These are phyloP conservation scores for Epicoccum sorghinum DNA, from an alignment of 2,329 filamentous ascomycete species.

Conservation along the genomic window DNA sequence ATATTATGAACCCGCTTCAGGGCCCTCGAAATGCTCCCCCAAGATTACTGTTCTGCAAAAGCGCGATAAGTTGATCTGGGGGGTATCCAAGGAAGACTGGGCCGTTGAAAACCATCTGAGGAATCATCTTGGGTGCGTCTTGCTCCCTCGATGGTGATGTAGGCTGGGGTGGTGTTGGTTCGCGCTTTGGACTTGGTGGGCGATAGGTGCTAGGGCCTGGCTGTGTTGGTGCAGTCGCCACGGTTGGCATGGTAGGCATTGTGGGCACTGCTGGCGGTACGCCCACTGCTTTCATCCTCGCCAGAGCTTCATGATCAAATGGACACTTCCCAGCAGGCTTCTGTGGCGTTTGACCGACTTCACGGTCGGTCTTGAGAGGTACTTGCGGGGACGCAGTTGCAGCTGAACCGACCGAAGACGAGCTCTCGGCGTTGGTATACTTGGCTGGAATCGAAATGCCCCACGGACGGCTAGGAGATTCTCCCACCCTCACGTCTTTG, in stretches of 20 bases:
- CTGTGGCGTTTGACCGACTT: slow-evolving; percentile 33
- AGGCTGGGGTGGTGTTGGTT: slow-evolving; percentile 11
- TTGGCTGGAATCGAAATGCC: slow-evolving; percentile 79
- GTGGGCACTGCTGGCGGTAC: slow-evolving; percentile 11
- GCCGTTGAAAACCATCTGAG: slow-evolving; percentile 86
- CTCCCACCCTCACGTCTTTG: slow-evolving; percentile 89
- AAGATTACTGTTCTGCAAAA: slow-evolving; percentile 47
- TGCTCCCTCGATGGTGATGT: slow-evolving; percentile 15
- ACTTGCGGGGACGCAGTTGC: slow-evolving; percentile 57
- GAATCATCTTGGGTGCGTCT: slow-evolving; percentile 40
- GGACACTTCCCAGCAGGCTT: slow-evolving; percentile 42
- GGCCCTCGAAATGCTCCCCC: slow-evolving; percentile 36
- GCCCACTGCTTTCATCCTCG: slow-evolving; percentile 19
- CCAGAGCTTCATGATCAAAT: slow-evolving; percentile 41
- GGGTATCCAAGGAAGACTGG: slow-evolving; percentile 91
- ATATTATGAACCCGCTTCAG: not conserved
- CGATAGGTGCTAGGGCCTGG: slow-evolving; percentile 18
- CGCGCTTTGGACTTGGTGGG: slow-evolving; percentile 14
- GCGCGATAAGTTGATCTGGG: slow-evolving; percentile 43
- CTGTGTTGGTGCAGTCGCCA: slow-evolving; percentile 17
- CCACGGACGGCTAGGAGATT: slow-evolving; percentile 92
- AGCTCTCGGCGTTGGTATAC: slow-evolving; percentile 50
- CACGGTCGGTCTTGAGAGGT: slow-evolving; percentile 53
- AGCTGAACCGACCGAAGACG: slow-evolving; percentile 47
- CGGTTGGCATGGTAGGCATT: slow-evolving; percentile 11